A percentile compares a stretch with the other conserved stretches of the same genome.
phyloP scores from a whole-genome alignment of 2,329 filamentous ascomycete species.

The Teratosphaeriaceae sp. region DNA sequence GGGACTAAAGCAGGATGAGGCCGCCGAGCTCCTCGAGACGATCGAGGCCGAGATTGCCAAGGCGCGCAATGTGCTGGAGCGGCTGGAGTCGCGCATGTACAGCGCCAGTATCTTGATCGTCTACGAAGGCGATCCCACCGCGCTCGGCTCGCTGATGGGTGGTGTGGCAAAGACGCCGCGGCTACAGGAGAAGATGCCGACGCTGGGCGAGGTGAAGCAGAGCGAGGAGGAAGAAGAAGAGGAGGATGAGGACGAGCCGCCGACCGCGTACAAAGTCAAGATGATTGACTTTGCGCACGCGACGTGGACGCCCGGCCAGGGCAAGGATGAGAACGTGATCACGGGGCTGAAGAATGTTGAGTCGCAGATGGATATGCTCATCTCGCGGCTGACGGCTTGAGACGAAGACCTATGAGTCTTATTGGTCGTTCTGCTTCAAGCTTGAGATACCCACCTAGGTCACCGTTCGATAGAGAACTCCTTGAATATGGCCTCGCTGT shows the following conservation, averaged over 20 bases:
- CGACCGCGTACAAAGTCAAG: constrained; percentile 70
- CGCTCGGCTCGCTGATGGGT: constrained; percentile 44
- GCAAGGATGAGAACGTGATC: constrained; percentile 86
- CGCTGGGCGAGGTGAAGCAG: constrained; percentile 15
- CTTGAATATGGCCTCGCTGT: constrained; percentile 40
- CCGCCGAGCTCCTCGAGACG: constrained; percentile 38
- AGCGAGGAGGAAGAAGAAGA: constrained; percentile 44
- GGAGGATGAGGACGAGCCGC: constrained; percentile 43
- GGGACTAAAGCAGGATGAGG: constrained; percentile 34
- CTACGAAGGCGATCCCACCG: constrained; percentile 57
- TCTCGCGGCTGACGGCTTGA: constrained; percentile 18
- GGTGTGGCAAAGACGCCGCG: constrained; percentile 29
- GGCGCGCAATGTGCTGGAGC: constrained; percentile 51
- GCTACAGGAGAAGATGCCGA: constrained; percentile 21
- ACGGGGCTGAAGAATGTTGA: constrained; percentile 48
- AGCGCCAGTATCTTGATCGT: constrained; percentile 58
- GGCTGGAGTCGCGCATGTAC: constrained; percentile 62
- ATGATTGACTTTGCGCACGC: constrained; percentile 98
- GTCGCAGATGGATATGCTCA: constrained; percentile 26
- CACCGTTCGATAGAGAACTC: constrained; percentile 35
- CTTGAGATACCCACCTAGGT: constrained; percentile 5
- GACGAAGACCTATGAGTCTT: neutral
- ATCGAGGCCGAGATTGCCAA: constrained; percentile 30
- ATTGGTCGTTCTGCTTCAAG: neutral
- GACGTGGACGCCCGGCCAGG: constrained; percentile 69